Evolutionary conservation across 257 asterid species (phyloP).

Genomic region (Anisodus acutangulus): DNA sequence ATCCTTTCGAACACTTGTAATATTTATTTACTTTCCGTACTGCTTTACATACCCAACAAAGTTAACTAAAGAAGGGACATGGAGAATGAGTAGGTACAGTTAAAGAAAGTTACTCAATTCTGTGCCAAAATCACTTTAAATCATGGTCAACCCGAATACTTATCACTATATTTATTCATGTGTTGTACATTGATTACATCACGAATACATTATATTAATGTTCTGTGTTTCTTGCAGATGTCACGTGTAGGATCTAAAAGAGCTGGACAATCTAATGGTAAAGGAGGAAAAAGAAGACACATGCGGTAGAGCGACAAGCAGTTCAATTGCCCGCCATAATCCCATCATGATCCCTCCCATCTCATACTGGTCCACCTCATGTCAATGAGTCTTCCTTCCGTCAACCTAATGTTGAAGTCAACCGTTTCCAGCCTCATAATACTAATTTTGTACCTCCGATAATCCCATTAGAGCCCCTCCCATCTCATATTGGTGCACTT

Average conservation of each 20-base stretch:
- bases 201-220: neutral
- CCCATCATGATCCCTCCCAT: neutral
- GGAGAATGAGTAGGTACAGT: too few species aligned
- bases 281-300: neutral
- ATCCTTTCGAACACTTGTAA: too few species aligned
- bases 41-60: too few species aligned
- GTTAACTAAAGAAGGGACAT: too few species aligned
- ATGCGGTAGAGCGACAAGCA: neutral
- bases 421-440: neutral
- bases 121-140: too few species aligned
- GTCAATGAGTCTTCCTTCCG: neutral
- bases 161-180: too few species aligned
- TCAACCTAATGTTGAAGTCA: neutral
- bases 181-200: neutral
- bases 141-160: too few species aligned
- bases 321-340: neutral
- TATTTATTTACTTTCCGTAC: too few species aligned
- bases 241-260: neutral
- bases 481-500: neutral
- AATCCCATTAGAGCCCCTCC: neutral
- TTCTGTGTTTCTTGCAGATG: neutral
- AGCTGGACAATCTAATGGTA: neutral
- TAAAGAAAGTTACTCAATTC: too few species aligned
- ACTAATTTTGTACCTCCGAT: neutral
- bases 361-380: neutral